Conservation (phyloP, 208 protist species). For the Leishmania arabica region DNA sequence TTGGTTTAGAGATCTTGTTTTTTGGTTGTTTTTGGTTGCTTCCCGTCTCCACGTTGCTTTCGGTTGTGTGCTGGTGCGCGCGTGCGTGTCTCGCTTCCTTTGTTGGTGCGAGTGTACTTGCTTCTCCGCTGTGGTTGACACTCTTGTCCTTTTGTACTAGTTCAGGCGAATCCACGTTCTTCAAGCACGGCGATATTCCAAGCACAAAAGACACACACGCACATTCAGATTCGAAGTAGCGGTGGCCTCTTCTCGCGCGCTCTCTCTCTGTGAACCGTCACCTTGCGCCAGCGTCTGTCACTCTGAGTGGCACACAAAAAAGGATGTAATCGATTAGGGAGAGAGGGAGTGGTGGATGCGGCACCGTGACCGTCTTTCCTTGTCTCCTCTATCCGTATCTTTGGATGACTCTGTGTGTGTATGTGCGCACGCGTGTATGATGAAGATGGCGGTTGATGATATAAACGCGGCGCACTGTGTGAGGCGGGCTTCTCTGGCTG, state of each 20-base stretch:
- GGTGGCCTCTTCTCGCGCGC: neutral
- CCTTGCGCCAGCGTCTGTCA: no score
- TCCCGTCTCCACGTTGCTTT: neutral
- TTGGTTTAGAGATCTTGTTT: neutral
- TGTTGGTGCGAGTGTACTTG: neutral
- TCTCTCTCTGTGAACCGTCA: neutral
- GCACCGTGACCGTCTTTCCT: neutral
- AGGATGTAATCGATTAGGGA: neutral
- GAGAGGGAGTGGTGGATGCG: no score
- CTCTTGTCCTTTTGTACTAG: neutral
- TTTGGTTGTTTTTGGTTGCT: neutral
- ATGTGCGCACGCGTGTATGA: neutral
- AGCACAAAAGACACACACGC: neutral
- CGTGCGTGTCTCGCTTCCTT: neutral
- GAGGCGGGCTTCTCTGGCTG: neutral
- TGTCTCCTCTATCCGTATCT: neutral
- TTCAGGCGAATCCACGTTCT: neutral
- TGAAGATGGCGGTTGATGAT: neutral
- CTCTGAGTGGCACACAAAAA: neutral
- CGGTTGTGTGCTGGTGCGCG: neutral
- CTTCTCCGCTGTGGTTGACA: neutral
- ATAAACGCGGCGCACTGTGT: no score
- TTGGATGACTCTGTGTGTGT: neutral
- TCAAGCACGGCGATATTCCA: neutral
- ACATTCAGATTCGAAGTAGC: neutral